Conservation (phyloP, 1,284 basidiomycete genomes). For the Veloporphyrellus conicus region DNA sequence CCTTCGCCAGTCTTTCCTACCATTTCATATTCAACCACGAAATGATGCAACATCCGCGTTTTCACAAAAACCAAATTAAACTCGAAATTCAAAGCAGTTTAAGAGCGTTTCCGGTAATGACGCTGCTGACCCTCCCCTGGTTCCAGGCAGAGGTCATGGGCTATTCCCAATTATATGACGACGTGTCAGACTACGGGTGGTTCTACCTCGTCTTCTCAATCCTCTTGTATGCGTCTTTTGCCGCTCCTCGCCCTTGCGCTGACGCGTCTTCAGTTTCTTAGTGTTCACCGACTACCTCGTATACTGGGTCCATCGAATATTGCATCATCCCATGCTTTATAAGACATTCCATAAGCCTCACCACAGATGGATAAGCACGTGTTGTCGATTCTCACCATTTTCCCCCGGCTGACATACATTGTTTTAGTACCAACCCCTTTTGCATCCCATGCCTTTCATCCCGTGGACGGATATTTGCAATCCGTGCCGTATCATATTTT, state of each 20-base stretch:
- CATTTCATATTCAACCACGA: conserved; percentile 90
- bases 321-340: conserved; percentile 87
- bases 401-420: conserved; percentile 2
- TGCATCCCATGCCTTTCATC: conserved; percentile 97
- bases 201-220: conserved; percentile 60
- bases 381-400: neutral
- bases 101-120: conserved; percentile 78
- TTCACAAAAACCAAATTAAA: conserved; percentile 82
- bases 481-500: conserved; percentile 95
- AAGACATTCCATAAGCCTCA: conserved; percentile 94
- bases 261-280: conserved; percentile 57
- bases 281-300: conserved; percentile 89
- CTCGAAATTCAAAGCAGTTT: conserved; percentile 80
- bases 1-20: conserved; percentile 83
- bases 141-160: conserved; percentile 92
- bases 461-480: conserved; percentile 90
- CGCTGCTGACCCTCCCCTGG: conserved; percentile 84
- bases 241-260: conserved; percentile 6
- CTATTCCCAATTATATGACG: conserved; percentile 75
- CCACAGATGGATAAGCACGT: conserved; percentile 95
- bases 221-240: conserved; percentile 49
- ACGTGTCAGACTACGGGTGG: conserved; percentile 70
- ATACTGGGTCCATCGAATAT: conserved; percentile 91
- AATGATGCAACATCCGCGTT: conserved; percentile 93
- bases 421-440: conserved; percentile 87